Base-by-base conservation (phyloP, 2,329 filamentous ascomycete species). In the Fusarium subtropicale region DNA sequence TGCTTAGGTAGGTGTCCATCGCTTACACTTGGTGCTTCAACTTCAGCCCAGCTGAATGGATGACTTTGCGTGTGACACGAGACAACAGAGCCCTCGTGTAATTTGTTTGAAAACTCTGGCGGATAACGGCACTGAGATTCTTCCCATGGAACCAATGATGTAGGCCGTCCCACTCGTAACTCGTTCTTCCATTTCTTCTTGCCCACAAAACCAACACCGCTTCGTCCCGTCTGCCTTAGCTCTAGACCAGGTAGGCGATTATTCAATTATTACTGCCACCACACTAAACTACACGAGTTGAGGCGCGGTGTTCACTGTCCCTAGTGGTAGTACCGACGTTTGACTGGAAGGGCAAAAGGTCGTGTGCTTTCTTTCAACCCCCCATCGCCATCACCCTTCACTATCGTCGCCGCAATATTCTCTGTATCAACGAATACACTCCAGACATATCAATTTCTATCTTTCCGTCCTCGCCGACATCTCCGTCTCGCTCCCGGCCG, bases 311-410 rank as follows among this genome's bases (percentile, higher is more conserved):
- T 24, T 51, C 47, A 18, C 47, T 36, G 20, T 28, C 28, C 33
- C 33, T 51, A 22, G 31, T 22, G 31, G 50, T 63, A 31, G 48
- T 52, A 46, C 41, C 41, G 9, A 44, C 61, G 20, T 67, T 59
- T 41, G 63, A 74, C 77, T 69, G 73, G 75, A 79, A 78, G 66
- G 78, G 79, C 63, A 81, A 80, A 64, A 78, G 77, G 77, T 81
- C 79, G 79, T 79, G 79, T 81, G 79, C 78, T 71, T 75, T 59
- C 46, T 56, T 42, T 62, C 60, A 47, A n/a, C 20, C 48, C n/a
- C 52, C 36, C 36, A 39, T 39, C 36, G 12, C 36, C 47, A 24
- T 50, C 42, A 18, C 22, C 22, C 18, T 36, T 61, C 52, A 20
- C 55, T 55, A n/a, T 45, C 44, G n/a, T 11, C 36, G 31, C 56